Base-by-base conservation (phyloP, 108 stramenopile species). In the Tribonema minus region DNA sequence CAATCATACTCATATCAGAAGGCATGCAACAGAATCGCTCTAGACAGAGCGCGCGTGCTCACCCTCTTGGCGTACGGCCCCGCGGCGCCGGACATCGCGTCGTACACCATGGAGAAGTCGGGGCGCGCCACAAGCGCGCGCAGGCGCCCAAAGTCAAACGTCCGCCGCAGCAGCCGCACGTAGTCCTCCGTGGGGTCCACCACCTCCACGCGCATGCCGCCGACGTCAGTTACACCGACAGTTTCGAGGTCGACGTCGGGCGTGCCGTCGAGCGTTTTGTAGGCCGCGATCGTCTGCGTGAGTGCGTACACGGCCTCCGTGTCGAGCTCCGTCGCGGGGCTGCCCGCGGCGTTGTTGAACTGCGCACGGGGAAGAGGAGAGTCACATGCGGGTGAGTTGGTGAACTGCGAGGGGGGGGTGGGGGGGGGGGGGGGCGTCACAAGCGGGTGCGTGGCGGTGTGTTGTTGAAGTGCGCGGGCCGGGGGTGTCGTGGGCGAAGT, bases 171-270 rank as follows among this genome's bases (percentile, higher is more conserved):
- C 67, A 82, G 62, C 26, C 32, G 66, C 38, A 74, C 59, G 29
- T 82, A 82, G n/a, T 74, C 81, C 61, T 82, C 69, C 23, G 67
- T 71, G 15, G 81, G 73, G 46, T 82, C 81, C 33, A 82, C 39
- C 28, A 82, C 40, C 67, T 82, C 72, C 41, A 74, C 81, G 3
- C 35, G 64, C 72, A 82, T 73, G 0, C 58, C 54, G 27, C 71
- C 81, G 34, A 82, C 67, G 3, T 31, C 32, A 20, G 72, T 74
- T 40, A 40, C 64, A 29, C 81, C 81, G 29, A 74, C 26, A 2
- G 32, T 39, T 35, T 63, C 61, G 1, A 82, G 72, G 60, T 82
- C 58, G 0, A 82, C 81, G 30, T 74, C 66, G 5, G 81, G 67
- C 30, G 72, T 39, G 9, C 71, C 72, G 30, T 67, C 28, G 37